Conservation (phyloP, 257 asterid species). For the Nicotiana benthamiana region DNA sequence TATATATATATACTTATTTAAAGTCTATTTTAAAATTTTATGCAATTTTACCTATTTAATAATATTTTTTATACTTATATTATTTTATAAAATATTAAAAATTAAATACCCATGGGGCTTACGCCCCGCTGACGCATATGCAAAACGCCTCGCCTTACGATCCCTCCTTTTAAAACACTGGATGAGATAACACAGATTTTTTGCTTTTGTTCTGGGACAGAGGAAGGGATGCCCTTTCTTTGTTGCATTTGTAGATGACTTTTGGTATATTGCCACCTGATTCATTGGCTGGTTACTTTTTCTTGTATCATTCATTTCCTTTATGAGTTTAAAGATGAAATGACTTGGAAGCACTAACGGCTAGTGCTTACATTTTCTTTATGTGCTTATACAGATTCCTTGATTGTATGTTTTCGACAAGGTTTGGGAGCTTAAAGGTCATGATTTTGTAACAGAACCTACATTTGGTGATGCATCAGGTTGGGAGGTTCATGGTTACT, state of each 20-base stretch:
- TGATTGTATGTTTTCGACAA: neutral
- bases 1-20: no score
- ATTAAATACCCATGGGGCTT: no score
- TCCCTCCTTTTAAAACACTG: no score
- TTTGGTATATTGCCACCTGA: neutral
- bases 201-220: neutral
- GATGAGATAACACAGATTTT: neutral
- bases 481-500: neutral
- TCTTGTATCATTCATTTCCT: neutral
- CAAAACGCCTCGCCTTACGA: no score
- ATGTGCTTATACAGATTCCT: neutral
- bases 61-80: no score
- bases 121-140: no score
- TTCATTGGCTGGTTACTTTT: neutral
- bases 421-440: neutral
- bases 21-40: no score
- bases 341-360: neutral
- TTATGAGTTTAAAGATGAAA: neutral
- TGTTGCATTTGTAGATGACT: neutral
- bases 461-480: neutral
- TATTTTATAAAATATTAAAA: no score
- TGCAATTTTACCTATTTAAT: no score
- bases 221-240: neutral
- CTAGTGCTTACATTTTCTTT: neutral
- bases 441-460: neutral